Evolutionary conservation across 345 rosid genomes (phyloP), one percentile per base, ranked within the genome.

Genomic region (Mallotus nudiflorus): DNA sequence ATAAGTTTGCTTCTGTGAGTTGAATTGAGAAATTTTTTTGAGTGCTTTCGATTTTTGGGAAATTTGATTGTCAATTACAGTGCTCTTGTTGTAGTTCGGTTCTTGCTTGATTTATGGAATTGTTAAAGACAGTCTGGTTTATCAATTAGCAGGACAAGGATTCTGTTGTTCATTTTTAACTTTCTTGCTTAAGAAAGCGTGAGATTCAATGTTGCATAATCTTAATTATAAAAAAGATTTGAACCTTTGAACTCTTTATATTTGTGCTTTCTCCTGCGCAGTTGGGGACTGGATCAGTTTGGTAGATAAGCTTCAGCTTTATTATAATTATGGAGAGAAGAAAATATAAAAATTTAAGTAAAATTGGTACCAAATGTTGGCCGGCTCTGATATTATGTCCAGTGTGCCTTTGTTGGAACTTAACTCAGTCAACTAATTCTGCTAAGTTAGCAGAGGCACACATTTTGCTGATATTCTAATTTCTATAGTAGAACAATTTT

Each of bases 1-100:
- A 91, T 70, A 77, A 75, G 51, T 89, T 89, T 80, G 90, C 98
- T 66, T 91, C 96, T 67, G 92, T 89, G 73, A 84, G 98, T 88
- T 42, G 39, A 53, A 5, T 40, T 65, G 9, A 18, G 15, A 13
- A 39, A 39, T 39, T 35, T 22, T 54, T 76, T 61, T 24, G 12
- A 3, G 10, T 59, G 46, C 51, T 25, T 48, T 15, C 40, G 59
- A 28, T 6, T 25, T 67, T 11, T 69, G 9, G 24, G n/a, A 56
- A 20, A 10, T 59, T 35, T 49, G 24, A 6, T 33, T 24, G 15
- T 29, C 44, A 3, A 53, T 66, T 67, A 44, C 1, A 49, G 12
- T 42, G 46, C 16, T 8, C 49, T 44, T 69, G 50, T 69, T 44
- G 22, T 20, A 27, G 22, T 33, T 22, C 29, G 22, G 65, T 58